phyloP scores from a whole-genome alignment of 257 asterid genomes.

The Nyctanthes arbortristis region DNA sequence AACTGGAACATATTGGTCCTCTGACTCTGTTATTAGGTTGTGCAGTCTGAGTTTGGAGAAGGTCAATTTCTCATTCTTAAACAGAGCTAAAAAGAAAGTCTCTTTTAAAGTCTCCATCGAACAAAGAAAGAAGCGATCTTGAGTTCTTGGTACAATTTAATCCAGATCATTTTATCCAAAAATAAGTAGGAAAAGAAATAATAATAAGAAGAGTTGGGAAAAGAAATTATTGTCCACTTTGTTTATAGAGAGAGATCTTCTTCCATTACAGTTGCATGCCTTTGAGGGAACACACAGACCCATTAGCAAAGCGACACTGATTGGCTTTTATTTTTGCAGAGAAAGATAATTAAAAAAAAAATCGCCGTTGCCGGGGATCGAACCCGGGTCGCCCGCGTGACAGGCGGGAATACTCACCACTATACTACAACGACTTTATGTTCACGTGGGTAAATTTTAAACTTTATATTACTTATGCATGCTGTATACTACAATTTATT shows the following conservation, averaged over 20 bases:
- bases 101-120: no score
- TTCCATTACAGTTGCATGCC: background rate
- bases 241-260: no score
- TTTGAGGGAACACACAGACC: background rate
- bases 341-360: background rate
- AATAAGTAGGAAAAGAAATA: background rate
- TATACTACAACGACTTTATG: no score
- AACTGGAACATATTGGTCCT: background rate
- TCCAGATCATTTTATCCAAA: background rate
- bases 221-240: background rate
- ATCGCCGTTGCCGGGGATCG: conserved; percentile 72
- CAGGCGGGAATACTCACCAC: no score
- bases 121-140: no score
- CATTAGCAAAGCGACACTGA: background rate
- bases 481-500: no score
- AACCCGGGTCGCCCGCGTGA: conserved; percentile 65
- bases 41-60: no score
- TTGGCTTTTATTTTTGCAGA: background rate
- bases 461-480: no score
- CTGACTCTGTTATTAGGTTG: background rate
- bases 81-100: no score
- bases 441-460: no score
- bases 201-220: background rate
- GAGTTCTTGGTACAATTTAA: no score
- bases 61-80: background rate